Conservation (phyloP, 306 rosid genomes). For the Amphicarpaea edgeworthii region DNA sequence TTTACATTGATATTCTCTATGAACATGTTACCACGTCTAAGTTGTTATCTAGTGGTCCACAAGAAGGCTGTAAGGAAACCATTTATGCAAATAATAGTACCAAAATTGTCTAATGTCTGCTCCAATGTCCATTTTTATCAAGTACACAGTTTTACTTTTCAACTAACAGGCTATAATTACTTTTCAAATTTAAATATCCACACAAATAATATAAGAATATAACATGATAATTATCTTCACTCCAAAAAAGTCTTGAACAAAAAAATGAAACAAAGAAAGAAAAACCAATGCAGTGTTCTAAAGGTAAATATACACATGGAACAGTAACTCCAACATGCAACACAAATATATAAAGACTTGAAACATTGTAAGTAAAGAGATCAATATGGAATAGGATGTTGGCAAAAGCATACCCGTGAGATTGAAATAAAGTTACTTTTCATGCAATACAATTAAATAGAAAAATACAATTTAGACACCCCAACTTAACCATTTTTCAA, state of each 20-base stretch:
- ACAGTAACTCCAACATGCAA: slow-evolving; percentile 11
- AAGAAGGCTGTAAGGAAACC: background rate
- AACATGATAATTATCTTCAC: background rate
- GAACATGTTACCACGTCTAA: slow-evolving; percentile 7
- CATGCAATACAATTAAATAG: slow-evolving; percentile 6
- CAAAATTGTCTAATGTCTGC: background rate
- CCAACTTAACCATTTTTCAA: slow-evolving; percentile 3
- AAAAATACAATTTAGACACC: slow-evolving; percentile 5
- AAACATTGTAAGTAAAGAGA: background rate
- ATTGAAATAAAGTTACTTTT: background rate
- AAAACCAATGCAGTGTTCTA: background rate
- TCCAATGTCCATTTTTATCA: slow-evolving; percentile 1
- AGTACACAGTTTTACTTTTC: slow-evolving; percentile 11
- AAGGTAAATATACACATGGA: background rate
- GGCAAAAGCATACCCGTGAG: background rate
- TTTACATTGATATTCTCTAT: background rate
- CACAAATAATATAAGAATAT: background rate
- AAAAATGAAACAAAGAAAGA: background rate
- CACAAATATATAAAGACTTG: background rate
- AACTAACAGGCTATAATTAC: background rate
- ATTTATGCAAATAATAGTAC: background rate
- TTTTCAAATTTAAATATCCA: background rate
- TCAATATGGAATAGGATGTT: background rate
- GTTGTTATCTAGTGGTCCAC: background rate
- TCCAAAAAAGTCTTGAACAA: too few relatives aligned